Base-by-base conservation (phyloP, 441 rosid genomes). In the Syzygium syzygioides region DNA sequence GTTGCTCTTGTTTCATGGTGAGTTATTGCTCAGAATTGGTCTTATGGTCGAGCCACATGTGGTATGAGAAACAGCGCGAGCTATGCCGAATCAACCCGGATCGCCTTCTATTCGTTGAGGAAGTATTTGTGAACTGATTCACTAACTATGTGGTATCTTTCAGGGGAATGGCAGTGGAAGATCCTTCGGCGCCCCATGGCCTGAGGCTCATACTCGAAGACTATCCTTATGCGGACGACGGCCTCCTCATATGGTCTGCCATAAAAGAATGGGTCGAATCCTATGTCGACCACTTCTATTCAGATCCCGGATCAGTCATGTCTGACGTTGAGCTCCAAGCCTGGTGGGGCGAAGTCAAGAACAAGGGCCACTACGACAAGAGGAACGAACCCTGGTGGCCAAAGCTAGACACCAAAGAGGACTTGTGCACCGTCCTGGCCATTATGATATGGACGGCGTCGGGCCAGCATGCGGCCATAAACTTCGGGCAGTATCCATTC, bases 381-480 rank as follows among this genome's bases (percentile, higher is more conserved):
- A 89, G 94, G 91, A 94, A 94, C n/a, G 99, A 98, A 85, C 93
- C 97, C 20, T 98, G 99, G 99, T 96, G 99, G 99, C 98, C 99
- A 28, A 92, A 94, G 84, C 97, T 96, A 87, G 85, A 93, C 64
- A 93, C 96, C 87, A 92, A 92, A 50, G 96, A 95, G 87, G 99
- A 96, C 94, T 91, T 98, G 34, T 92, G 94, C 32, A 88, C 92
- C 87, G 94, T 96, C 91, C 92, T 96, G 85, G 93, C 98, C 62
- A 96, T 89, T 86, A 94, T 97, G 91, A 94, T 98, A 86, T 96
- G 99, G 99, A 93, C 85, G 9, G 98, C 98, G 7, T 98, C 99
- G 9, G 99, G 99, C 54, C 98, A 94, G 93, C 99, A 98, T 87
- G 99, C 99, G 1, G 99, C 99, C 66, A 90, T 98, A 50, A 98